Evolutionary conservation across 2,329 filamentous ascomycete species (phyloP).

Genomic region (Corynespora cassiicola): DNA sequence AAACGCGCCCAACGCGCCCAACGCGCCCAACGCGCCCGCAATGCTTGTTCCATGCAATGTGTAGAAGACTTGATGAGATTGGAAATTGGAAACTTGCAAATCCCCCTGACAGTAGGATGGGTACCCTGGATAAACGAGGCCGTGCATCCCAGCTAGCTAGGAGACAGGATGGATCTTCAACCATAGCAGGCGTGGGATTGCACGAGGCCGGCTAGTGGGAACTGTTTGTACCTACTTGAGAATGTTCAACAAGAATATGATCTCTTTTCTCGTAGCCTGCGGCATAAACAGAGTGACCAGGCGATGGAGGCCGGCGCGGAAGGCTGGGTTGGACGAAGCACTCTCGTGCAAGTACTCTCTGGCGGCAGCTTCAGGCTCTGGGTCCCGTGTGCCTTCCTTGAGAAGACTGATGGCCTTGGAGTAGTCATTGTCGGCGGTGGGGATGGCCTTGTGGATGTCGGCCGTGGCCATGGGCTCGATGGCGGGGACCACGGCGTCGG

Average conservation of each 20-base stretch:
- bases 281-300: constrained; percentile 58
- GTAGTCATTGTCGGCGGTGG: constrained; percentile 59
- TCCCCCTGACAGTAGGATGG: no score
- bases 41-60: no score
- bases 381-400: constrained; percentile 27
- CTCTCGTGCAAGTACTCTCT: constrained; percentile 61
- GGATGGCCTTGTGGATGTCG: constrained; percentile 49
- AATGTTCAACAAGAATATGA: constrained; percentile 60
- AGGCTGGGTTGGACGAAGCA: constrained; percentile 59
- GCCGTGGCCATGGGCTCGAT: constrained; percentile 53
- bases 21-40: no score
- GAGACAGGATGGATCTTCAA: no score
- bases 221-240: constrained; percentile 59
- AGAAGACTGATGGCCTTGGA: constrained; percentile 50
- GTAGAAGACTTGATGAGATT: no score
- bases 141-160: no score
- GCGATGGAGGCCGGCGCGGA: constrained; percentile 59
- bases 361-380: constrained; percentile 50
- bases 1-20: no score
- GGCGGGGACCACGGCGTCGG: constrained; percentile 66
- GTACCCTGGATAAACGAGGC: no score
- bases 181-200: no score
- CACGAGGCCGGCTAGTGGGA: no score
- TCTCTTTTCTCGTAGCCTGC: constrained; percentile 54
- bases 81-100: no score